Evolutionary conservation across 345 rosid genomes (phyloP).

Genomic region (Rhodomyrtus tomentosa): DNA sequence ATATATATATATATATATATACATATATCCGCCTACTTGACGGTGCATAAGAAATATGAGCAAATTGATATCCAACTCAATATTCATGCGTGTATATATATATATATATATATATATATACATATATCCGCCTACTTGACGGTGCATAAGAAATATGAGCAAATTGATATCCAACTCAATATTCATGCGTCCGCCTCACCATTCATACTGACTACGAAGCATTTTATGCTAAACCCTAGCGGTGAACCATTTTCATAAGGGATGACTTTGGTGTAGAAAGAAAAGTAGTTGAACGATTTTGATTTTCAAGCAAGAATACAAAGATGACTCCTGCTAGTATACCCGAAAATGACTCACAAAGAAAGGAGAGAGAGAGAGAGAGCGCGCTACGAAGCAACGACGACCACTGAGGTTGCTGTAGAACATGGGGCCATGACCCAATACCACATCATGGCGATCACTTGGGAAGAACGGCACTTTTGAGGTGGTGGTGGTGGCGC

Average conservation of each 20-base stretch:
- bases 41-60: no score
- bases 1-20: no score
- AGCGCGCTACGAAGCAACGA: neutral
- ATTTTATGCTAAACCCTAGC: neutral
- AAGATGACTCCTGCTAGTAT: neutral
- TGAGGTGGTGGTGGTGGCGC: neutral
- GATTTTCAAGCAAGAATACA: neutral
- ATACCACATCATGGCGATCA: neutral
- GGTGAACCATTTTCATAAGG: neutral
- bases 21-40: no score
- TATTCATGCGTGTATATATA: no score
- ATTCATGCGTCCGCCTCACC: neutral
- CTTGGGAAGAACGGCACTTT: neutral
- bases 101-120: no score
- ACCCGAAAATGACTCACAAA: neutral
- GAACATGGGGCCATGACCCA: no score
- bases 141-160: neutral
- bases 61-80: no score
- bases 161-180: neutral
- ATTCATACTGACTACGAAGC: neutral
- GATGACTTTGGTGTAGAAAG: neutral
- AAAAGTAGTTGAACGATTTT: accelerated
- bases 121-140: neutral
- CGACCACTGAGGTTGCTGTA: neutral
- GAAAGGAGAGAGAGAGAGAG: neutral